Evolutionary conservation across 768 basidiomycete genomes (phyloP).

Genomic region (Tricholoma sp.): DNA sequence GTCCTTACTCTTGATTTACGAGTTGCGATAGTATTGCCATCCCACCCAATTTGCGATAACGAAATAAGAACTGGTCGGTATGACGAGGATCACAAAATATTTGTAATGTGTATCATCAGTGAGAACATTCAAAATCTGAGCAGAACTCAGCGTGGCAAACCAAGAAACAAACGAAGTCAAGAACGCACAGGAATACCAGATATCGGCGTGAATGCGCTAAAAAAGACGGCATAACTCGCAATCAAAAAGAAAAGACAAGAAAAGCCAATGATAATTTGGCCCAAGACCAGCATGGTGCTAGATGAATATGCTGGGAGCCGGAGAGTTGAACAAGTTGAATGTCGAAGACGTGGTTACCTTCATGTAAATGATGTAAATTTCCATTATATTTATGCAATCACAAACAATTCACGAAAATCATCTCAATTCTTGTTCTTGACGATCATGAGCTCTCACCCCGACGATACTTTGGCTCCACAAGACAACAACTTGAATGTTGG

Average conservation of each 20-base stretch:
- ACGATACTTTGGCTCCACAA: constrained; percentile 6
- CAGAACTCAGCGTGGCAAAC: not conserved
- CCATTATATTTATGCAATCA: not conserved
- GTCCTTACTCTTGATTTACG: constrained; percentile 35
- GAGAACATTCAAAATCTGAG: constrained; percentile 60
- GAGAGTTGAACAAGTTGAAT: too few species aligned
- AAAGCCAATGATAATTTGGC: constrained; percentile 42
- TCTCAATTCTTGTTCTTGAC: constrained; percentile 32
- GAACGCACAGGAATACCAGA: constrained; percentile 47
- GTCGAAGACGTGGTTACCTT: not conserved
- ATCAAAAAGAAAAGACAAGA: constrained; percentile 50
- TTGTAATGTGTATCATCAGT: constrained; percentile 84
- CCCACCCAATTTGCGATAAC: constrained; percentile 99
- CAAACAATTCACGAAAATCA: not conserved
- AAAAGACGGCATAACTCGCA: constrained; percentile 57
- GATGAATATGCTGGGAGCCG: too few species aligned
- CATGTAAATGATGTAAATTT: not conserved
- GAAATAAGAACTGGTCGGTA: constrained; percentile 82
- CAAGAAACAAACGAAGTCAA: not conserved
- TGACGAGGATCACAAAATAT: constrained; percentile 72
- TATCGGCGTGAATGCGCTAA: constrained; percentile 57
- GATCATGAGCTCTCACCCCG: constrained; percentile 23
- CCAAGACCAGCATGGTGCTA: constrained; percentile 26
- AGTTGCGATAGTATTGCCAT: constrained; percentile 95
- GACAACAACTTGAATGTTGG: constrained; percentile 27